A percentile compares a stretch with the other conserved stretches of the same genome.
These are phyloP conservation scores for Ananas comosus DNA, from an alignment of 176 grass and related monocot genomes.

Conservation along the genomic window DNA sequence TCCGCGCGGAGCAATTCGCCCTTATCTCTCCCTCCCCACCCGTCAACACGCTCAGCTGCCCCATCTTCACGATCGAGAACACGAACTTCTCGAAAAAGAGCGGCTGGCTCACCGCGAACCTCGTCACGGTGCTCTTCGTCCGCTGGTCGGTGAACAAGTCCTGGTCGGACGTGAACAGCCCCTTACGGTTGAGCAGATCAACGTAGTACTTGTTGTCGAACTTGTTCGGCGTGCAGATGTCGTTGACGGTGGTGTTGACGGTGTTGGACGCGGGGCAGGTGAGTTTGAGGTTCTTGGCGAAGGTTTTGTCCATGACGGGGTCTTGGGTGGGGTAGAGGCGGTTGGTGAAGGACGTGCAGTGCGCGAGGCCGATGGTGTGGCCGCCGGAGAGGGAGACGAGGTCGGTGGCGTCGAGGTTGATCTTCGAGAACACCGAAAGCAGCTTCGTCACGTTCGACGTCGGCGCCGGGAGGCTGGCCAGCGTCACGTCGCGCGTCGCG, in stretches of 20 bases:
- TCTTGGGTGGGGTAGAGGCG: conserved; percentile 42
- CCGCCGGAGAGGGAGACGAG: conserved; percentile 55
- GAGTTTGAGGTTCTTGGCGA: conserved; percentile 22
- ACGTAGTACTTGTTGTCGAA: conserved; percentile 97
- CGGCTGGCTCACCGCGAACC: conserved; percentile 30
- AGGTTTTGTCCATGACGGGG: conserved; percentile 31
- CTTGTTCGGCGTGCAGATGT: conserved; percentile 30
- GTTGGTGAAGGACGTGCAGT: conserved; percentile 40
- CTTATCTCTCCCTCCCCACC: conserved; percentile 41
- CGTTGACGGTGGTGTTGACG: conserved; percentile 32
- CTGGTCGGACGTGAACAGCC: conserved; percentile 82
- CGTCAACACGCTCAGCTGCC: conserved; percentile 53
- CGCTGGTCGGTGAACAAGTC: conserved; percentile 25
- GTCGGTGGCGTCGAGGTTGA: conserved; percentile 44
- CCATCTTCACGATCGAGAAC: conserved; percentile 63
- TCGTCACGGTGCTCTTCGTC: conserved; percentile 18
- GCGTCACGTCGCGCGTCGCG: not conserved
- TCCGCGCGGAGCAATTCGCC: conserved; percentile 42
- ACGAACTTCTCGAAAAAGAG: conserved; percentile 54
- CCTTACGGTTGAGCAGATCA: conserved; percentile 48
- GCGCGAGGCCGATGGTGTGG: conserved; percentile 50
- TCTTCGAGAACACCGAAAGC: not conserved
- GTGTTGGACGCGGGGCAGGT: conserved; percentile 27
- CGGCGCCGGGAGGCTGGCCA: conserved; percentile 18
- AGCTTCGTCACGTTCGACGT: conserved; percentile 11